Base-by-base conservation (phyloP, 2,329 filamentous ascomycete species). In the Colletotrichum sidae region DNA sequence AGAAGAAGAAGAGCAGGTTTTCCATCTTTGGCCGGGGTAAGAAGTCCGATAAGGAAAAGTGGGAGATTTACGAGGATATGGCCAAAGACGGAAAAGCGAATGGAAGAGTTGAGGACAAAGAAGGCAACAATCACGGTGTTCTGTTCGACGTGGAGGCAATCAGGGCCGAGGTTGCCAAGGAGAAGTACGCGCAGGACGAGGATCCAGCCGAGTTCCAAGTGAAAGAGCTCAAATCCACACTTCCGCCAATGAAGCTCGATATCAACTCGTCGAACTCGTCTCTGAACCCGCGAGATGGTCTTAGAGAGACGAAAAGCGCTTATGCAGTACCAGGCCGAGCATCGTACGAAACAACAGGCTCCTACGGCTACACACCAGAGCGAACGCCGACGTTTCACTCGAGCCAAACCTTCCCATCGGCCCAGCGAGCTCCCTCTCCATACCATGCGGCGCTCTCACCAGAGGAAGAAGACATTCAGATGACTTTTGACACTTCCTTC, bases 61-160 rank as follows among this genome's bases (percentile, higher is more conserved):
- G 95, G 95, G 95, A 98, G 77, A 93, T 93, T 8, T 97, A 97
- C 75, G 91, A 97, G 74, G 92, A 96, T 67, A 81, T 80, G 15
- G 77, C 76, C 6, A 66, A 66, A n/a, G 63, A 66, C 7, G 59
- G 42, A 49, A 87, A 86, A 72, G 75, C 25, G 67, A 75, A 34
- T 74, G 73, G 33, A 76, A 76, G 45, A 80, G 79, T 60, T 79
- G 83, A 86, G 60, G 83, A 83, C 13, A 82, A 81, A 66, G 78
- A 82, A 8, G 81, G 82, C 6, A 84, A 77, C 62, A 89, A 87
- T 71, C 81, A 82, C 46, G 86, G 87, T 39, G 91, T 98, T 8
- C 84, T 99, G 50, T 99, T 99, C 72, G 96, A 99, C 72, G 88
- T 99, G 51, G 96, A 99, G 72, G 96, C 96, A 11, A 98, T 99